Base-by-base conservation (phyloP, 106 monocot species). In the Hemerocallis citrina region DNA sequence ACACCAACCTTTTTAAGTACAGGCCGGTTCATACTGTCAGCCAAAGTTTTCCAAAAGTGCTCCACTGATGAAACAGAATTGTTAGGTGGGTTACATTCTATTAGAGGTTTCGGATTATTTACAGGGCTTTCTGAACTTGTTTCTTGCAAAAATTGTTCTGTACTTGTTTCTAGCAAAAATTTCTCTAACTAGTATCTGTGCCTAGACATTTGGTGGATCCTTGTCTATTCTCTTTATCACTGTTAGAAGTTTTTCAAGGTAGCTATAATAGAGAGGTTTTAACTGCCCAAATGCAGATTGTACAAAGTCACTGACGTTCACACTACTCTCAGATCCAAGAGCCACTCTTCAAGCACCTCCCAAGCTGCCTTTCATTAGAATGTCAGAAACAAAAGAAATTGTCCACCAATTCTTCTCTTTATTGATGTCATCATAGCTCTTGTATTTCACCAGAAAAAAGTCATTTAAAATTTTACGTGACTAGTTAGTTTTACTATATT, bases 231-330 rank as follows among this genome's bases (percentile, higher is more conserved):
- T 45, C 51, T 38, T 39, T 50, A 31, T 61, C 22, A 65, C 35
- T 66, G 7, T 74, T 29, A 36, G 59, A 57, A 70, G 35, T 35
- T 71, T 76, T 54, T 68, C 65, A 58, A 77, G 55, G 47, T 71
- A 75, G 48, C 15, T 49, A 67, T 61, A 60, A 32, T 74, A 62
- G 23, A 86, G 68, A 46, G 80, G 72, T 68, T 67, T 95, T 52
- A 89, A 44, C 35, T 83, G 89, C 55, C 86, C 84, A 76, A 96
- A 96, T 50, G 90, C 86, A 69, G 84, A 83, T 54, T 96, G 46
- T 10, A 96, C 90, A 69, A 96, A 96, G 27, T 87, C 81, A 52
- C 68, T 72, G 44, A 68, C 81, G 74, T 90, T 81, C 64, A 87
- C 55, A 69, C n/a, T n/a, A n/a, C 78, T 77, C 23, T 96, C 84